These are phyloP conservation scores for Phoenix roebelenii DNA, from an alignment of 176 grass and related monocot genomes.

Conservation along the genomic window DNA sequence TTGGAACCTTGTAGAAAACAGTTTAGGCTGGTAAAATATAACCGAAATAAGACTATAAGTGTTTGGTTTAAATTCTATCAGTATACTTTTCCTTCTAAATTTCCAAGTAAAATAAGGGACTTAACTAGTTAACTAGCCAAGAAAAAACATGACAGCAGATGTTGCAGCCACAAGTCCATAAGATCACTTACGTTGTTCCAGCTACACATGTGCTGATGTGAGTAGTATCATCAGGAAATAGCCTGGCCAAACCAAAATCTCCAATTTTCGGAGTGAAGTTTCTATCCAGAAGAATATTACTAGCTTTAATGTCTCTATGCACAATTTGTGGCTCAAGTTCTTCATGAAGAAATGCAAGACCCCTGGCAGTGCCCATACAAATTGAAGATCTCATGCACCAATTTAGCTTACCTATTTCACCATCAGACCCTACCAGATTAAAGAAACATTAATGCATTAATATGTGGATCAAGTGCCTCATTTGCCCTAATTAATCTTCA, in stretches of 20 bases:
- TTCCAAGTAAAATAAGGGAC: no score
- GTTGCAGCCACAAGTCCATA: neutral
- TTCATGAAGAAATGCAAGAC: constrained; percentile 48
- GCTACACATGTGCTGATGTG: constrained; percentile 42
- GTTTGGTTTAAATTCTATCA: no score
- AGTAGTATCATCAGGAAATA: constrained; percentile 35
- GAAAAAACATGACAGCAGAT: no score
- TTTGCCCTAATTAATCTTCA: no score
- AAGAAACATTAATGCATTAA: neutral
- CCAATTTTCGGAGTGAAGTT: constrained; percentile 35
- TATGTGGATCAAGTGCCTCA: no score
- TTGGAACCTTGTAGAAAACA: no score
- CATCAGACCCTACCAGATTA: neutral
- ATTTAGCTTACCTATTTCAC: neutral
- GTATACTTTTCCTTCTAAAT: no score
- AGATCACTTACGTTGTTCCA: constrained; percentile 30
- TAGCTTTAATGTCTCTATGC: constrained; percentile 43
- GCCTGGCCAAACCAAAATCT: constrained; percentile 46
- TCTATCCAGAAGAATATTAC: constrained; percentile 38
- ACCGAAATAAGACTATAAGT: no score
- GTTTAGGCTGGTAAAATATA: no score
- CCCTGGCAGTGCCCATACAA: constrained; percentile 36
- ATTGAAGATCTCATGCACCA: constrained; percentile 32
- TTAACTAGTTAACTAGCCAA: no score
- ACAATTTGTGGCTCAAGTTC: constrained; percentile 35